phyloP scores from a whole-genome alignment of 164 flowering plant species.

The Sextonia rubra region DNA sequence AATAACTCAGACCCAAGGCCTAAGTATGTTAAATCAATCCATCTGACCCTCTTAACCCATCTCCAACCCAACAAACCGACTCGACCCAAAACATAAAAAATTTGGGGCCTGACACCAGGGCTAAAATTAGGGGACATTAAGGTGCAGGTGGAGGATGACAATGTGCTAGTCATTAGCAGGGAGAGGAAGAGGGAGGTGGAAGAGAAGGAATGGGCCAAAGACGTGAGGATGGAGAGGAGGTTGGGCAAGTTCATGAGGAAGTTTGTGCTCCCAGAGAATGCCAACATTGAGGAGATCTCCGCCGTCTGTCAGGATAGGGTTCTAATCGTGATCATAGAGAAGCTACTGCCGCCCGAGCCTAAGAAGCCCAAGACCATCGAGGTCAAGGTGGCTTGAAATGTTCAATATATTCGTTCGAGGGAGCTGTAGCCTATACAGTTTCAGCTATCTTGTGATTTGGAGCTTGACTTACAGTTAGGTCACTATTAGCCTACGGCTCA shows the following conservation, averaged over 20 bases:
- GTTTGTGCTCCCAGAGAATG: constrained; percentile 56
- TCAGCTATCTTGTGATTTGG: too few species aligned
- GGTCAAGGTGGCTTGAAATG: constrained; percentile 35
- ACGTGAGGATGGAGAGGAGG: constrained; percentile 60
- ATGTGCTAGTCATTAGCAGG: constrained; percentile 36
- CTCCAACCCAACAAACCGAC: too few species aligned
- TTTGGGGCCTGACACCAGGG: constrained; percentile 73
- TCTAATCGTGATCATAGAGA: constrained; percentile 53
- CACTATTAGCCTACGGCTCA: too few species aligned
- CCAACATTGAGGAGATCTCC: constrained; percentile 33
- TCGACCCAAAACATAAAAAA: too few species aligned
- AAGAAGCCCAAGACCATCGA: constrained; percentile 63
- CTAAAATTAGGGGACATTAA: constrained; percentile 39
- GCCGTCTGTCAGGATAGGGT: constrained; percentile 59
- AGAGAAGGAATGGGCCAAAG: constrained; percentile 46
- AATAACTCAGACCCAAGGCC: too few species aligned
- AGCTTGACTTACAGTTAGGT: too few species aligned
- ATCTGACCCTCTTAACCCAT: too few species aligned
- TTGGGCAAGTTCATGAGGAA: constrained; percentile 60
- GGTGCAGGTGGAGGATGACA: constrained; percentile 53
- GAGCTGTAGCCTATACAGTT: too few species aligned
- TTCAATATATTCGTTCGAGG: background rate
- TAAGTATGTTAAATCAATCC: too few species aligned
- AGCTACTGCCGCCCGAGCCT: constrained; percentile 61
- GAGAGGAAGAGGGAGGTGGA: constrained; percentile 42